Base-by-base conservation (phyloP, 2,329 filamentous ascomycete genomes). In the Raffaelea deltoideospora region DNA sequence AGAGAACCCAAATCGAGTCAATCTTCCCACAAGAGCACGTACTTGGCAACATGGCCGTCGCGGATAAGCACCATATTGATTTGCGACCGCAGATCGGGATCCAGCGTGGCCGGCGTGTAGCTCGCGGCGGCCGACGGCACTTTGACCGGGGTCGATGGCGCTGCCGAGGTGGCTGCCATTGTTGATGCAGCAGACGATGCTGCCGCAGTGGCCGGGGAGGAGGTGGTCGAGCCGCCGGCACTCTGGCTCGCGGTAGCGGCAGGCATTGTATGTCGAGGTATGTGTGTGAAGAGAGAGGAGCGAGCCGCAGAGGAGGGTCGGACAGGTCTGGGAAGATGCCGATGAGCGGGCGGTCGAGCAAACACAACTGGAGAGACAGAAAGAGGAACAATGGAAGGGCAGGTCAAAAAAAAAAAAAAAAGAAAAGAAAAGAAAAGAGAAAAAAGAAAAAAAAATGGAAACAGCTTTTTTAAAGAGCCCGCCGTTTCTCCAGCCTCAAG, bases 31-130 rank as follows among this genome's bases (percentile, higher is more conserved):
- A n/a, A 18, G 15, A 30, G 27, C 10, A 30, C 57, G 36, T 59
- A 77, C 74, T 69, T 73, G 33, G 61, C 54, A 19, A 76, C 65
- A 43, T 76, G 67, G 3, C 73, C 73, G 32, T 74, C 71, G 29
- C 62, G 60, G 24, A 78, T 58, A 19, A 79, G 56, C 11, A 70
- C 48, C 10, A 62, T 60, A 50, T 79, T 78, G 48, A 79, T 72
- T 46, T 76, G 65, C 3, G 72, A 76, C 18, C 74, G 62, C 39
- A 78, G 54, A 40, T 78, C 73, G 7, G 67, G 61, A 46, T 79
- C 74, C 39, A 72, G 63, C 9, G 70, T 78, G 6, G 70, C 69
- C 34, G 68, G 58, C 14, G 71, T 69, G 53, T 78, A 73, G 46
- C 62, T 67, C 3, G 71, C 61, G n/a, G 69, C 69, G 23, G 68